A percentile compares a stretch with the other conserved stretches of the same genome.
Conservation (phyloP, 129 eudicot genomes). For the Flaveria bidentis region DNA sequence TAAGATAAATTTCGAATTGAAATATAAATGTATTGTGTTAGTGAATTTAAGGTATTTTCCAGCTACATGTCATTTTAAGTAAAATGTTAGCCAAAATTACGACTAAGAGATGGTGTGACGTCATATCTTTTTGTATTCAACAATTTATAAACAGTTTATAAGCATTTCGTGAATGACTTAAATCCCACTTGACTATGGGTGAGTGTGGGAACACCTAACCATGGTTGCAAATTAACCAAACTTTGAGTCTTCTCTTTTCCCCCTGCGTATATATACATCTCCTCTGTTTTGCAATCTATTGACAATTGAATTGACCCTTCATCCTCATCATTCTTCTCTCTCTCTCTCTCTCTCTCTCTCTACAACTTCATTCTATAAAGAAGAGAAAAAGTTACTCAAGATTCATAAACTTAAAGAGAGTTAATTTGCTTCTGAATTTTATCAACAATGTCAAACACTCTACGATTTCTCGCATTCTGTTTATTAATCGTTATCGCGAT, state of each 20-base stretch:
- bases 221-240: conserved; percentile 36
- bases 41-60: too few species aligned
- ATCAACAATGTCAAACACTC: conserved; percentile 47
- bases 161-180: conserved; percentile 21
- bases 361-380: conserved; percentile 1
- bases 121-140: background rate
- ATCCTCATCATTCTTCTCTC: conserved; percentile 16
- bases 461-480: conserved; percentile 26
- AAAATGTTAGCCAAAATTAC: too few species aligned
- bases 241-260: conserved; percentile 18
- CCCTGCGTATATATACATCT: conserved; percentile 29
- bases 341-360: conserved; percentile 10
- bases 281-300: conserved; percentile 21
- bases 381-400: background rate
- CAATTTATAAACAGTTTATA: background rate
- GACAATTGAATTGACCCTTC: conserved; percentile 1
- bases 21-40: background rate
- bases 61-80: too few species aligned
- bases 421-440: background rate
- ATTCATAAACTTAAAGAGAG: conserved; percentile 3
- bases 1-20: background rate
- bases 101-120: background rate
- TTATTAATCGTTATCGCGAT: conserved; percentile 34
- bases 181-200: conserved; percentile 5
- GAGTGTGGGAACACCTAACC: conserved; percentile 43